phyloP scores from a whole-genome alignment of 208 protist species.

The Tritrichomonas musculus region DNA sequence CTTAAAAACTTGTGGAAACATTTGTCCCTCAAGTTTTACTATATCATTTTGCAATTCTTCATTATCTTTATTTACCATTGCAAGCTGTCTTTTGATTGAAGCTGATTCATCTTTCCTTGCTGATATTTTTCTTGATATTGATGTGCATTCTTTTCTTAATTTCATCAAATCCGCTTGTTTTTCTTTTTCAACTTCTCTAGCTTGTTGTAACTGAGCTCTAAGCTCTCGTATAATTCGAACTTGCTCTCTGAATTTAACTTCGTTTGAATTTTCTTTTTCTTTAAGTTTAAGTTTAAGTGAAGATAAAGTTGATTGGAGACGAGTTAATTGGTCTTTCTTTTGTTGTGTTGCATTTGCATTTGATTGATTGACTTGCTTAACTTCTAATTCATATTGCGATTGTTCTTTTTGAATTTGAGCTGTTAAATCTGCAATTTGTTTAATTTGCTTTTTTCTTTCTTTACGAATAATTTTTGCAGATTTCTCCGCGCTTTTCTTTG shows the following conservation, averaged over 20 bases:
- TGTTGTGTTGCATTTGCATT: neutral
- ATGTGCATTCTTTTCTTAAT: neutral
- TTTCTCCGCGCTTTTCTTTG: neutral
- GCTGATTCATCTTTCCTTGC: conserved; percentile 8
- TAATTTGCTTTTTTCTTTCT: neutral
- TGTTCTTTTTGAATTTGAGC: neutral
- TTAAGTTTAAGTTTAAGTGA: neutral
- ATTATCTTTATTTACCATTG: neutral
- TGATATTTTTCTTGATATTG: neutral
- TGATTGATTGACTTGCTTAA: neutral
- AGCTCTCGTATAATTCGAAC: neutral
- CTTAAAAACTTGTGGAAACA: neutral
- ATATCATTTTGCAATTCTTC: neutral
- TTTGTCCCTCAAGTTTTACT: neutral
- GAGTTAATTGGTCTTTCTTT: neutral
- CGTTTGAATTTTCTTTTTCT: neutral
- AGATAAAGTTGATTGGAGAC: neutral
- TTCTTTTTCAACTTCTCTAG: neutral
- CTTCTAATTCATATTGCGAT: neutral
- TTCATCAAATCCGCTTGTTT: neutral
- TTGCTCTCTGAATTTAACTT: neutral
- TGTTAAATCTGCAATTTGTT: neutral
- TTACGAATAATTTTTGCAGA: neutral
- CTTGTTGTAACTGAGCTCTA: neutral
- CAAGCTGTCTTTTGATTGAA: neutral